Evolutionary conservation across 129 eudicot genomes (phyloP).

Genomic region (Arctium minus): DNA sequence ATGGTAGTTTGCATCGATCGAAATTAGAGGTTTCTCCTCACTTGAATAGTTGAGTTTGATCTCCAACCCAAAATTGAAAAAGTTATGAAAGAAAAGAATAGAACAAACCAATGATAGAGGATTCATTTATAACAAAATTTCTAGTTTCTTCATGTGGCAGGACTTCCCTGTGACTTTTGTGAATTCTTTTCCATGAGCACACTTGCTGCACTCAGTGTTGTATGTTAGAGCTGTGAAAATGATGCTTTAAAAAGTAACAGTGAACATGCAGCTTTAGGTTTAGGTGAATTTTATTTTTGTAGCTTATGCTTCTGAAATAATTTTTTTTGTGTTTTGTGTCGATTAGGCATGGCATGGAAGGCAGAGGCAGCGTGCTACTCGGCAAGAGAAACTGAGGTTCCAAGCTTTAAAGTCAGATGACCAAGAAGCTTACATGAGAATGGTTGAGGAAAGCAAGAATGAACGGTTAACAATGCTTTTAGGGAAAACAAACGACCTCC

Average conservation of each 20-base stretch:
- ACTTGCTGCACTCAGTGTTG: not conserved
- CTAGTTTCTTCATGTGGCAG: no score
- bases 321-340: constrained; percentile 6
- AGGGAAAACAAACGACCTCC: constrained; percentile 93
- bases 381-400: constrained; percentile 91
- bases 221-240: not conserved
- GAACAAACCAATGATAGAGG: not conserved
- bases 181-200: not conserved
- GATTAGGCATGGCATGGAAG: constrained; percentile 97
- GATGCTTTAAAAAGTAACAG: not conserved
- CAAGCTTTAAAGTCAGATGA: constrained; percentile 95
- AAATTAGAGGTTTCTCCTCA: not conserved
- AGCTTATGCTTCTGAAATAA: not conserved
- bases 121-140: not conserved
- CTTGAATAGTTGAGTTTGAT: not conserved
- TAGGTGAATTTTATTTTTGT: not conserved
- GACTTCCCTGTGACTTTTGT: not conserved
- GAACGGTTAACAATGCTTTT: constrained; percentile 93
- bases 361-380: constrained; percentile 93
- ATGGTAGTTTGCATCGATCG: not conserved
- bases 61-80: not conserved
- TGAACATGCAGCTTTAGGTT: not conserved
- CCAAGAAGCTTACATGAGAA: constrained; percentile 99
- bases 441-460: constrained; percentile 99
- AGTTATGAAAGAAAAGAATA: not conserved